phyloP scores from a whole-genome alignment of 257 asterid species.

The Forsythia suspensa region DNA sequence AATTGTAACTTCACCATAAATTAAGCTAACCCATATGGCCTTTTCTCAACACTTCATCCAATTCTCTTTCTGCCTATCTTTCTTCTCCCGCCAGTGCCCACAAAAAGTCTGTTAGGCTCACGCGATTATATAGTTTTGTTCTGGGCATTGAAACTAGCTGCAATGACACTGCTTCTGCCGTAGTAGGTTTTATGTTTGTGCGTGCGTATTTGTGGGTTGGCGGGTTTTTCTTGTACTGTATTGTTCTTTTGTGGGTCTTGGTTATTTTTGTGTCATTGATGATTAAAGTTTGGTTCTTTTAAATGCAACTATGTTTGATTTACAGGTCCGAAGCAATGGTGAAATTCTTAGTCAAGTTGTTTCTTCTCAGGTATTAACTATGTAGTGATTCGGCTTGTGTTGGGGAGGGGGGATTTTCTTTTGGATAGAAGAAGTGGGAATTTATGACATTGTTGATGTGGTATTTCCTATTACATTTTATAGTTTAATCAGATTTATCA shows the following conservation, averaged over 20 bases:
- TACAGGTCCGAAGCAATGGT: conserved; percentile 84
- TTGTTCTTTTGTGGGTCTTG: conserved; percentile 17
- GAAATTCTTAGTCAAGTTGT: conserved; percentile 93
- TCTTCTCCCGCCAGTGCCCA: conserved; percentile 12
- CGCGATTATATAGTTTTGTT: conserved; percentile 49
- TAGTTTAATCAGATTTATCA: neutral
- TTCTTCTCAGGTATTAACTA: conserved; percentile 71
- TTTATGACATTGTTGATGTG: neutral
- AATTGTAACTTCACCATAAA: conserved; percentile 10
- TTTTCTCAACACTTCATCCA: conserved; percentile 24
- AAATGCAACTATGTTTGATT: conserved; percentile 8
- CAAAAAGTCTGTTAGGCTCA: conserved; percentile 16
- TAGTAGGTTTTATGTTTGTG: conserved; percentile 46
- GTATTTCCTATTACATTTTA: neutral
- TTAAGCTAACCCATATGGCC: conserved; percentile 10
- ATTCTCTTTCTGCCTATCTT: conserved; percentile 25
- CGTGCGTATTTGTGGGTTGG: conserved; percentile 3
- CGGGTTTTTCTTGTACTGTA: conserved; percentile 23
- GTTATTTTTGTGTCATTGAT: neutral
- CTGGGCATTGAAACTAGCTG: conserved; percentile 92
- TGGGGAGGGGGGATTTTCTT: neutral
- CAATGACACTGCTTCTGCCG: conserved; percentile 90
- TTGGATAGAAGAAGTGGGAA: neutral
- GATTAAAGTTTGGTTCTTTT: conserved; percentile 17
- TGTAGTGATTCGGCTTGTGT: conserved; percentile 26